Evolutionary conservation across 208 protist genomes (phyloP), one percentile per base, ranked within the genome.

Genomic region (Strigomonas culicis): DNA sequence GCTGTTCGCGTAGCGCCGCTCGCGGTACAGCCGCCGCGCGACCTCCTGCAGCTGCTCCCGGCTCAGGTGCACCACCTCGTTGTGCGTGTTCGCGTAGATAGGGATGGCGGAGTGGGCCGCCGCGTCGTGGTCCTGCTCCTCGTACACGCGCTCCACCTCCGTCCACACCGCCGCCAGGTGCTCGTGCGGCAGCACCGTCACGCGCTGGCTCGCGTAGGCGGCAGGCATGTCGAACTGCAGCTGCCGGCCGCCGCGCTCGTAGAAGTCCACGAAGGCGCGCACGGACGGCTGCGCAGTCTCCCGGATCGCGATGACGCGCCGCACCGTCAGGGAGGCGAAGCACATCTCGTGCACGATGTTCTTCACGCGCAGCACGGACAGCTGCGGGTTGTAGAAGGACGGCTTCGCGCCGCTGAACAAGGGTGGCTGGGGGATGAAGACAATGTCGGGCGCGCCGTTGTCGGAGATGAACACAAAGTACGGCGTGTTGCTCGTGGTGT

Each of bases 381-480:
- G 28, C 39, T 53, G 69, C 6, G 76, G 70, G 51, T 72, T 79
- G 66, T 80, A 89, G 56, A 47, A 58, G 52, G 64, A 53, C 39
- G 77, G 70, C 30, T 73, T 75, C 13, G 74, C 64, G 2, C 66
- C 57, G 43, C 79, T 79, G 55, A 73, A 84, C 21, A 79, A 34
- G 10, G 82, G 82, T 13, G 82, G 76, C 71, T 82, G 74, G 1
- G 82, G 82, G 25, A 85, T 67, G 53, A 89, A 89, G 13, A 85
- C 64, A 50, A 89, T 78, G 56, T 89, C 82, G 2, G 82, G 76
- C 27, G 72, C 70, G 13, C 67, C 72, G 0, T 66, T 59, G 44
- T 89, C 82, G 17, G 82, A 80, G 61, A 85, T 34, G 34, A 89
- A 84, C 21, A 71, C 72, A 24, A 85, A 64, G 49, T 80, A 89